Percentiles rank a stretch among this genome's conserved stretches.
These are phyloP conservation scores for Barbarea vulgaris DNA, from an alignment of 345 rosid species.

Conservation along the genomic window DNA sequence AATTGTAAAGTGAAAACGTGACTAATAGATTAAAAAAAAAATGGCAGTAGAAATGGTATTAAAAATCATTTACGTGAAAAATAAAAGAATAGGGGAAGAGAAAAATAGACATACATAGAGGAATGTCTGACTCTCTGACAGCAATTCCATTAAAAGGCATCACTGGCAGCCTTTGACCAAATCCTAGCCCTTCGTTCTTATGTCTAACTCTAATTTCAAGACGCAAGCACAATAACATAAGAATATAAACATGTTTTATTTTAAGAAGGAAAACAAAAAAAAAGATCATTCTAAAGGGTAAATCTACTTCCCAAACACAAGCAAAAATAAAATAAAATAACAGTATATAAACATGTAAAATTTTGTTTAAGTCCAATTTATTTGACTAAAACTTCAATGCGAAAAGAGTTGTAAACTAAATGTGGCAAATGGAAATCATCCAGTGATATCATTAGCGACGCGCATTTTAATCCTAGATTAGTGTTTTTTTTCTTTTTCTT, in stretches of 20 bases:
- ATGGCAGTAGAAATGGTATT: neutral
- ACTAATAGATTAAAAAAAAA: neutral
- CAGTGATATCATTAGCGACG: neutral
- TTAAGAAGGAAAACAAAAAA: neutral
- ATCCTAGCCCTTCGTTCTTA: constrained; percentile 27
- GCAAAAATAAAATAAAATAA: neutral
- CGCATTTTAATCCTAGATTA: neutral
- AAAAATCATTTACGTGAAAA: neutral
- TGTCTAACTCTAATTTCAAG: constrained; percentile 26
- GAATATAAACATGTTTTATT: constrained; percentile 3
- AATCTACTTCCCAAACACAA: neutral
- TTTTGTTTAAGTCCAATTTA: neutral
- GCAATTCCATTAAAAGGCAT: constrained; percentile 15
- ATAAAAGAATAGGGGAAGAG: neutral
- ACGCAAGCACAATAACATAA: constrained; percentile 6
- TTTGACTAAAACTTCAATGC: constrained; percentile 6
- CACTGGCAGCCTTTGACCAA: constrained; percentile 40
- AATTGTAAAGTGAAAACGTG: constrained; percentile 24
- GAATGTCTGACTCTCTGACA: constrained; percentile 37
- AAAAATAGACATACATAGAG: constrained; percentile 13
- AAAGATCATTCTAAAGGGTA: neutral
- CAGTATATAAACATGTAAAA: no score
- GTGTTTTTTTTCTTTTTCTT: no score
- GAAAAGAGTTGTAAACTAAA: neutral
- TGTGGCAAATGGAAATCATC: neutral